A percentile compares a stretch with the other conserved stretches of the same genome.
Conservation (phyloP, 805 yeast species). For the Saccharomycopsis oosterbeekiorum region DNA sequence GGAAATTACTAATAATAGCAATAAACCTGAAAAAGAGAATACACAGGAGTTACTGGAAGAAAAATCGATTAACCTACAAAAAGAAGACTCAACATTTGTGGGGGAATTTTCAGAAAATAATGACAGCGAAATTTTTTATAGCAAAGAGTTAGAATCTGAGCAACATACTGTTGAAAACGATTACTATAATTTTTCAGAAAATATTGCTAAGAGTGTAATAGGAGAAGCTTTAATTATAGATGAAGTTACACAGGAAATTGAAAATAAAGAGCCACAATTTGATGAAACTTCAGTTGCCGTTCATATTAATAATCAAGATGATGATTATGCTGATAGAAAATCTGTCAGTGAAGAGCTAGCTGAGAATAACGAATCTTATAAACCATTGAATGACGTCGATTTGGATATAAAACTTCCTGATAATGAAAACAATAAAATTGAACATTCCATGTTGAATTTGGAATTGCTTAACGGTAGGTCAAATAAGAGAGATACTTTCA, state of each 20-base stretch:
- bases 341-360: not conserved
- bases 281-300: not conserved
- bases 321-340: not conserved
- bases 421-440: slow-evolving; percentile 16
- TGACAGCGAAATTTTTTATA: not conserved
- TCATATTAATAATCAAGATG: not conserved
- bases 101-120: not conserved
- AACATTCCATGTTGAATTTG: slow-evolving; percentile 10
- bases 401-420: slow-evolving; percentile 1
- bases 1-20: not conserved
- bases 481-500: slow-evolving; percentile 14
- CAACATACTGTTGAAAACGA: too few relatives aligned
- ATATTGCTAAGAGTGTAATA: not conserved
- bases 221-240: not conserved
- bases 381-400: too few relatives aligned
- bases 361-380: not conserved
- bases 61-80: not conserved
- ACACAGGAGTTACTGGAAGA: not conserved
- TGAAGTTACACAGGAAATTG: not conserved
- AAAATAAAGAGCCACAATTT: not conserved
- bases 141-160: too few relatives aligned
- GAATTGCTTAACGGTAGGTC: not conserved
- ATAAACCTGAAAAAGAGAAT: not conserved
- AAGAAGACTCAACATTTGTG: not conserved
- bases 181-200: not conserved